Base-by-base conservation (phyloP, 1,284 basidiomycete genomes). In the Hymenochaete sp. region DNA sequence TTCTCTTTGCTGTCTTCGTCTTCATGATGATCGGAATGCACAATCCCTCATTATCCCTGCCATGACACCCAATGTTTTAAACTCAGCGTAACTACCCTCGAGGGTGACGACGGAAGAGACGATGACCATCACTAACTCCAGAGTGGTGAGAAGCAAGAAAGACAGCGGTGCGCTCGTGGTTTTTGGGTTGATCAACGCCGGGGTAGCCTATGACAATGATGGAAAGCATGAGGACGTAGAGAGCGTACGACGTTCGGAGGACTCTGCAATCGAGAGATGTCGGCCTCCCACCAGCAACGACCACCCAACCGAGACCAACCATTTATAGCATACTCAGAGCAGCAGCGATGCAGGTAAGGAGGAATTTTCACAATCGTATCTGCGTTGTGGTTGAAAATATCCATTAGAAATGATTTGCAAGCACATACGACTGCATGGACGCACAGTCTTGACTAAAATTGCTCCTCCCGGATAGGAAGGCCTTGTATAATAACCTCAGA, bases 61-160 rank as follows among this genome's bases (percentile, higher is more conserved):
- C 63, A 89, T 77, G 24, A 85, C 71, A 13, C 73, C 74, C 1
- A 84, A 83, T 11, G 59, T 63, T 45, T 77, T 68, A 67, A 93
- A 93, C 1, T 68, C 71, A 0, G 76, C 70, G n/a, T 71, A 65
- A 43, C 71, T 68, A 18, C 92, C 92, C 40, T 77, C 67, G 62
- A 82, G 93, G 44, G 75, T 67, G 22, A 93, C 73, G n/a, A n/a
- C n/a, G n/a, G n/a, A n/a, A n/a, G n/a, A n/a, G n/a, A n/a, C n/a
- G n/a, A n/a, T 79, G 76, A 13, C 93, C 86, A 54, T 93, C 70
- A 55, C 81, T 85, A 1, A 91, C 67, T 57, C 86, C 80, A n/a
- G 89, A 79, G 53, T 93, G 90, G 58, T 95, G 92, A 9, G 91
- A 93, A 26, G 93, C 90, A 10, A 96, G 71, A 42, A 95, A 75